Conservation (phyloP, 805 yeast genomes). For the Maudiozyma turicensis region DNA sequence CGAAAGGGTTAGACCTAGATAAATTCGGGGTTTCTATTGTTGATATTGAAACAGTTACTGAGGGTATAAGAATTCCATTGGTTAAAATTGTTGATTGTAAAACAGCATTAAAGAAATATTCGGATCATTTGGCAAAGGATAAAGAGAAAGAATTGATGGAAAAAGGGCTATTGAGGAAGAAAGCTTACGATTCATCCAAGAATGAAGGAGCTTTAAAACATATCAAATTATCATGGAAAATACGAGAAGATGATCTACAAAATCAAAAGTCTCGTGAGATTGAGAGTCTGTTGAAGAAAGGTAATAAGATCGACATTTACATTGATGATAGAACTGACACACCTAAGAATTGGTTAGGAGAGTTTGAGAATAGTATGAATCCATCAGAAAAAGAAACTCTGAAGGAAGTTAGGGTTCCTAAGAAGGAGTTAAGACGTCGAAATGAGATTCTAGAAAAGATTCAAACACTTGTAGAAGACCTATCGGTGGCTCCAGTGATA, state of each 20-base stretch:
- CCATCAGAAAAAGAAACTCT: conserved; percentile 4
- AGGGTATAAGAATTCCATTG: conserved; percentile 16
- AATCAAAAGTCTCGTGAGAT: conserved; percentile 48
- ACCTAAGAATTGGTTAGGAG: conserved; percentile 20
- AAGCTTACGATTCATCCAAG: conserved; percentile 9
- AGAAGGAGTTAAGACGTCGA: conserved; percentile 30
- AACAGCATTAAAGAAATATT: conserved; percentile 21
- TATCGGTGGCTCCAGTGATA: conserved; percentile 15
- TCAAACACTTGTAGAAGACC: conserved; percentile 19
- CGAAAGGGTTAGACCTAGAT: conserved; percentile 20
- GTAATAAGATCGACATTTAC: conserved; percentile 33
- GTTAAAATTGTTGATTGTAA: conserved; percentile 20
- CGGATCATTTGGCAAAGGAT: conserved; percentile 19
- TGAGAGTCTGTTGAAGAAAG: conserved; percentile 35
- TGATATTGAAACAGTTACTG: conserved; percentile 13
- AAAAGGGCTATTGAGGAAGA: conserved; percentile 13
- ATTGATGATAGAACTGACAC: conserved; percentile 30
- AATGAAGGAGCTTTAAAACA: conserved; percentile 33
- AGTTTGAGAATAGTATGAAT: conserved; percentile 10
- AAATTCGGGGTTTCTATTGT: conserved; percentile 19
- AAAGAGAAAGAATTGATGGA: conserved; percentile 19
- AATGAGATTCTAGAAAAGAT: conserved; percentile 26
- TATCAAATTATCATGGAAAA: conserved; percentile 47
- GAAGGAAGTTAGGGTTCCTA: conserved; percentile 13
- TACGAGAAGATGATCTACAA: conserved; percentile 40